Percentiles rank a stretch among this genome's conserved stretches.
Evolutionary conservation across 1,139 yeast genomes (phyloP).

Genomic region (Schwanniomyces etchellsii): DNA sequence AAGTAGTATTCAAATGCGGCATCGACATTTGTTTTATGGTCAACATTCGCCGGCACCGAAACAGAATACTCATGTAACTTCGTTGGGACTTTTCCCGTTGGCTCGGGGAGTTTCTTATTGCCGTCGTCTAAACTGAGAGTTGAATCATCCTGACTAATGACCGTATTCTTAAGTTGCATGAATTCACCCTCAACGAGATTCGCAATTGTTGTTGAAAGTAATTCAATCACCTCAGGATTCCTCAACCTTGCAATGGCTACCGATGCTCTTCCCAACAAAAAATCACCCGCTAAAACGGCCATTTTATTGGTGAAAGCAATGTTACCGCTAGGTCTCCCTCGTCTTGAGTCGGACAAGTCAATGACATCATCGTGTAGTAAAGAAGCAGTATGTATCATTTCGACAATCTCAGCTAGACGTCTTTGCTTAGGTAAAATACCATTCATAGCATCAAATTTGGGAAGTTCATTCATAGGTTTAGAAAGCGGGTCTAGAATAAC

Average conservation of each 20-base stretch:
- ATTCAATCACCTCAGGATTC: conserved; percentile 95
- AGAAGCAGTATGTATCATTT: conserved; percentile 98
- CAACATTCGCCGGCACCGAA: conserved; percentile 29
- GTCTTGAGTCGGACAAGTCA: conserved; percentile 83
- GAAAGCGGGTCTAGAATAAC: conserved; percentile 78
- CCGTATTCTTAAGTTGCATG: conserved; percentile 95
- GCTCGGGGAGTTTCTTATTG: conserved; percentile 50
- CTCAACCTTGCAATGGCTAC: conserved; percentile 90
- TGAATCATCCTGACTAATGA: conserved; percentile 43
- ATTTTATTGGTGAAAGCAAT: conserved; percentile 92
- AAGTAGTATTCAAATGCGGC: conserved; percentile 93
- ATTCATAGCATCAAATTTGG: conserved; percentile 51
- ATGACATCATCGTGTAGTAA: conserved; percentile 95
- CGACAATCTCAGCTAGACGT: conserved; percentile 93
- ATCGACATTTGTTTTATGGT: conserved; percentile 65
- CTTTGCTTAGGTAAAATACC: conserved; percentile 92
- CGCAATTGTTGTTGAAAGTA: conserved; percentile 92
- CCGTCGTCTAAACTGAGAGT: conserved; percentile 44
- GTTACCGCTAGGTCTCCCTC: conserved; percentile 90
- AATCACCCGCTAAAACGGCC: conserved; percentile 97
- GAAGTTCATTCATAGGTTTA: conserved; percentile 70
- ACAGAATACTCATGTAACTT: conserved; percentile 58
- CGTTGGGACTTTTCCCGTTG: conserved; percentile 62
- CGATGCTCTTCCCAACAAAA: conserved; percentile 90
- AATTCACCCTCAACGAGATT: conserved; percentile 97